A percentile compares a stretch with the other conserved stretches of the same genome.
phyloP scores from a whole-genome alignment of 1,284 basidiomycete genomes.

The Apiotrichum veenhuisii region DNA sequence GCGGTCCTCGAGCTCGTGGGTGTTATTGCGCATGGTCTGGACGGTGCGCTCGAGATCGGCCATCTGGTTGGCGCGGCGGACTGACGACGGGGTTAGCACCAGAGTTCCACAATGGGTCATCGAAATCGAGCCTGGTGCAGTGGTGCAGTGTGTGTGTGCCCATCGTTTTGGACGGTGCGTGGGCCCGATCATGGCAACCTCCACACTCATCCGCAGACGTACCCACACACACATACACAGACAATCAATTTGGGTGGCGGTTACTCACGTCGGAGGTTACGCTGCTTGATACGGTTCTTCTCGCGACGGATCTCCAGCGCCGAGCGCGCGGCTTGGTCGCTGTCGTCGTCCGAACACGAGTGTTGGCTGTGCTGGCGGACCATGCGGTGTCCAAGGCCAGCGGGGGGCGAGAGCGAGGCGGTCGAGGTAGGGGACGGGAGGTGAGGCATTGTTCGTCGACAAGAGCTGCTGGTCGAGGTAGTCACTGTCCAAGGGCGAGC shows the following conservation, averaged over 20 bases:
- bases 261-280: constrained; percentile 36
- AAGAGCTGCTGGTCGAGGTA: neutral
- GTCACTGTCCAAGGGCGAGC: neutral
- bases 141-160: too few species aligned
- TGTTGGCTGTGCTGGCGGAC: constrained; percentile 6
- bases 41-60: constrained; percentile 33
- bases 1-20: constrained; percentile 23
- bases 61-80: constrained; percentile 41
- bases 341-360: constrained; percentile 10
- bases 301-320: constrained; percentile 30
- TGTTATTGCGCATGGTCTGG: constrained; percentile 16
- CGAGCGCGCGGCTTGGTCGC: constrained; percentile 9
- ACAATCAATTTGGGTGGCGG: neutral
- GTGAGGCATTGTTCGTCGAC: constrained; percentile 5
- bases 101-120: neutral
- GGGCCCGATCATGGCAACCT: too few species aligned
- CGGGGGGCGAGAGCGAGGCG: constrained; percentile 14
- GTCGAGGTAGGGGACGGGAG: constrained; percentile 18
- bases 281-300: constrained; percentile 41
- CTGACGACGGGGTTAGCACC: constrained; percentile 14
- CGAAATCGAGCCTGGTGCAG: neutral
- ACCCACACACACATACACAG: neutral
- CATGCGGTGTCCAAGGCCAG: constrained; percentile 7
- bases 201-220: too few species aligned
- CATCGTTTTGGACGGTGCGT: too few species aligned